Evolutionary conservation across 179 eudicot genomes (phyloP).

Genomic region (Amaranthus tricolor): DNA sequence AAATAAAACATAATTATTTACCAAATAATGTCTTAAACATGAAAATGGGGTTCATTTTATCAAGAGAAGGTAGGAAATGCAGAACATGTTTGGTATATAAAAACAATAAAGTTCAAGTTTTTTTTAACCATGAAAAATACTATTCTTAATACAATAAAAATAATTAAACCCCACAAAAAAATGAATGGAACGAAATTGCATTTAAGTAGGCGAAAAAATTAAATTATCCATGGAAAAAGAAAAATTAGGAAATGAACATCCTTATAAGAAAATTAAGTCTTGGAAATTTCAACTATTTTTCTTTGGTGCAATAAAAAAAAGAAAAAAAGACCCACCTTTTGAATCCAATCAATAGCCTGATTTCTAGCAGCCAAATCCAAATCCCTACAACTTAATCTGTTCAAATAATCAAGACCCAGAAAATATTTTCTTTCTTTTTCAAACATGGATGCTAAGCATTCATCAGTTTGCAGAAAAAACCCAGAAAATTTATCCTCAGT

Average conservation of each 20-base stretch:
- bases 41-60: no score
- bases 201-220: background rate
- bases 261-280: background rate
- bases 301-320: no score
- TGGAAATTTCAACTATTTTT: no score
- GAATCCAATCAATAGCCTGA: conserved; percentile 65
- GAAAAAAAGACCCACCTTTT: conserved; percentile 40
- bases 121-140: background rate
- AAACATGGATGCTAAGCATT: conserved; percentile 42
- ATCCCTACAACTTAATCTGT: conserved; percentile 50
- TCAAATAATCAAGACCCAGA: conserved; percentile 48
- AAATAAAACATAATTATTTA: no score
- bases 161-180: conserved; percentile 12
- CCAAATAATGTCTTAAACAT: no score
- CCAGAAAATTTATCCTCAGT: background rate
- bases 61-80: conserved; percentile 29
- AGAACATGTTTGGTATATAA: conserved; percentile 23
- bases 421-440: conserved; percentile 49
- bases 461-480: conserved; percentile 44
- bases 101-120: background rate
- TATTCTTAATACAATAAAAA: background rate
- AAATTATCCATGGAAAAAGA: no score
- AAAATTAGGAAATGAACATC: background rate
- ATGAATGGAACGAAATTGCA: background rate
- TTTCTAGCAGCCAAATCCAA: conserved; percentile 56